These are phyloP conservation scores for Diutina pseudorugosa DNA, from an alignment of 1,139 yeast species.

Conservation along the genomic window DNA sequence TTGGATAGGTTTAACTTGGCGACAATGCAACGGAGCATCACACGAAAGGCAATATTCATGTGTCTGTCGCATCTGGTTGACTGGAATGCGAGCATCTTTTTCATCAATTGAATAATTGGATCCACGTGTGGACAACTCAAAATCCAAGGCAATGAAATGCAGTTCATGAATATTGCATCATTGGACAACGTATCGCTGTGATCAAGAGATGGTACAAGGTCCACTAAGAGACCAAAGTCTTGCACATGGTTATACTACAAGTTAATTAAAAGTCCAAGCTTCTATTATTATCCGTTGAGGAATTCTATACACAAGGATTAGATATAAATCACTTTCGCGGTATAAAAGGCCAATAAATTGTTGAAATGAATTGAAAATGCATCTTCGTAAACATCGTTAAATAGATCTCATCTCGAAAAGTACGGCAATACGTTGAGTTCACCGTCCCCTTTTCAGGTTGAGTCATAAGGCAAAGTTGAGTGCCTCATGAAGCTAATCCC, in stretches of 20 bases:
- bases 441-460: neutral
- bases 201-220: too few species aligned
- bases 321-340: neutral
- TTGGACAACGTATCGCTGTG: too few species aligned
- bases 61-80: too few species aligned
- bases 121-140: too few species aligned
- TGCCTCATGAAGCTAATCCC: constrained; percentile 3
- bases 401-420: neutral
- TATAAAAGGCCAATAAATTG: constrained; percentile 2
- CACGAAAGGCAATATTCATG: too few species aligned
- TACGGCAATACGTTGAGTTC: neutral
- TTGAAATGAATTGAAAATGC: constrained; percentile 4
- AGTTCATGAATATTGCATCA: too few species aligned
- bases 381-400: constrained; percentile 2
- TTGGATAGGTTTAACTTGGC: constrained; percentile 21
- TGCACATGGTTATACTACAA: neutral
- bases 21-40: too few species aligned
- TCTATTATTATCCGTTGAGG: constrained; percentile 4
- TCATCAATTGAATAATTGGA: too few species aligned
- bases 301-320: constrained; percentile 4
- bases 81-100: too few species aligned
- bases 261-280: neutral
- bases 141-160: too few species aligned
- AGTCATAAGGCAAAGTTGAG: neutral
- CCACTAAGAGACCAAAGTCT: too few species aligned